Evolutionary conservation across 257 asterid species (phyloP).

Genomic region (Scutellaria barbata): DNA sequence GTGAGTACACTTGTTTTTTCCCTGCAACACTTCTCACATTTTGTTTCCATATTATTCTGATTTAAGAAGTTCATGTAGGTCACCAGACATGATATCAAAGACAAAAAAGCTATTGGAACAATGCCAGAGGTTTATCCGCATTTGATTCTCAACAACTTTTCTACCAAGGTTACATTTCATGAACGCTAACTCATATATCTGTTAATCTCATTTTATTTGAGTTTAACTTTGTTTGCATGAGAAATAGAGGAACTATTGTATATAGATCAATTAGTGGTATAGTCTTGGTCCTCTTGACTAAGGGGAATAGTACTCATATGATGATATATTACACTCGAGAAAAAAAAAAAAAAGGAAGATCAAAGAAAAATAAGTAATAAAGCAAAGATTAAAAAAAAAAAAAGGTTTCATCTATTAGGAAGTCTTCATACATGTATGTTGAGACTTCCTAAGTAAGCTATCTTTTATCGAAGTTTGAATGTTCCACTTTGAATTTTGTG

Average conservation of each 20-base stretch:
- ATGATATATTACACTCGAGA: too few species aligned
- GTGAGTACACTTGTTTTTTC: constrained; percentile 50
- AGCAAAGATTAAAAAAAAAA: neutral
- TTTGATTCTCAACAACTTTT: constrained; percentile 75
- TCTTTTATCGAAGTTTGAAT: neutral
- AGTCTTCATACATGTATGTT: neutral
- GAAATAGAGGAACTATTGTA: constrained; percentile 18
- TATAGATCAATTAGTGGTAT: neutral
- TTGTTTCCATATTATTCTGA: constrained; percentile 27
- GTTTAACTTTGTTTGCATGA: neutral
- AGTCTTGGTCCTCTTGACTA: neutral
- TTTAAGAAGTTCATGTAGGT: constrained; percentile 56
- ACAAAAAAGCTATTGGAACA: constrained; percentile 78
- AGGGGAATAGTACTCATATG: neutral
- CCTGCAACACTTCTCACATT: neutral
- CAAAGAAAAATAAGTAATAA: too few species aligned
- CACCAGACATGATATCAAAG: constrained; percentile 93
- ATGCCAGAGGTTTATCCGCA: constrained; percentile 96
- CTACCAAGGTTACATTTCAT: constrained; percentile 57
- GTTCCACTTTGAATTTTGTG: neutral
- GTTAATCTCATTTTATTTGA: constrained; percentile 3
- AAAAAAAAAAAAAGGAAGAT: too few species aligned
- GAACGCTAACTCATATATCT: constrained; percentile 3
- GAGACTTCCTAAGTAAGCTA: neutral
- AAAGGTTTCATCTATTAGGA: neutral